A percentile compares a stretch with the other conserved stretches of the same genome.
Conservation (phyloP, 441 rosid genomes). For the Adansonia gregorii region DNA sequence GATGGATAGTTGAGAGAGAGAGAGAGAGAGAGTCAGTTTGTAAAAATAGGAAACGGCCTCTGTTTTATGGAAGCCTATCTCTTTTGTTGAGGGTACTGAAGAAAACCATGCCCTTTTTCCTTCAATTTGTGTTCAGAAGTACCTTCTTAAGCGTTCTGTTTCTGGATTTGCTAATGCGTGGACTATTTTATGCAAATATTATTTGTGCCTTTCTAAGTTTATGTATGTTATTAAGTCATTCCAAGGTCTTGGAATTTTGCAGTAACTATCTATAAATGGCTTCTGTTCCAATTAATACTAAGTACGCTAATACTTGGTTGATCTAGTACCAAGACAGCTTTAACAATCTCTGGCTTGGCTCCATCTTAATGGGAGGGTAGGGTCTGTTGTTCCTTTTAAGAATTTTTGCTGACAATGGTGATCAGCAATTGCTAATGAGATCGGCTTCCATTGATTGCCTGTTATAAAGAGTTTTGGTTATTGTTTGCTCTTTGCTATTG, state of each 20-base stretch:
- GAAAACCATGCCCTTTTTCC: constrained; percentile 17
- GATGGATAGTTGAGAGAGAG: constrained; percentile 29
- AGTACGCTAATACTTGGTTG: background rate
- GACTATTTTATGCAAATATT: constrained; percentile 23
- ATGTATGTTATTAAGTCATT: background rate
- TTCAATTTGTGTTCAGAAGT: constrained; percentile 25
- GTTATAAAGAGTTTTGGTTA: too few relatives aligned
- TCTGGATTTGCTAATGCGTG: constrained; percentile 17
- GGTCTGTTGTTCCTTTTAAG: background rate
- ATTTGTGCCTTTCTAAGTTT: background rate
- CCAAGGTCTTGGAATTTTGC: background rate
- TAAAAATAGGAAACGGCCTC: background rate
- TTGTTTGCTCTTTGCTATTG: too few relatives aligned
- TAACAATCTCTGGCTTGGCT: background rate
- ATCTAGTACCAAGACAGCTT: background rate
- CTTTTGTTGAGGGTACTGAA: constrained; percentile 28
- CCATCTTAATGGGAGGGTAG: background rate
- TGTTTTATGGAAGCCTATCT: constrained; percentile 9
- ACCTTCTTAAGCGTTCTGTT: constrained; percentile 22
- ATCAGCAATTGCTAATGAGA: too few relatives aligned
- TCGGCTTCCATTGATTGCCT: too few relatives aligned
- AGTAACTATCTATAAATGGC: background rate
- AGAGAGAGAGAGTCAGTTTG: background rate
- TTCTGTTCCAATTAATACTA: background rate
- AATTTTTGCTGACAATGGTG: too few relatives aligned